phyloP scores from a whole-genome alignment of 192 early-diverging fungal species.

The Paraglomus occultum region DNA sequence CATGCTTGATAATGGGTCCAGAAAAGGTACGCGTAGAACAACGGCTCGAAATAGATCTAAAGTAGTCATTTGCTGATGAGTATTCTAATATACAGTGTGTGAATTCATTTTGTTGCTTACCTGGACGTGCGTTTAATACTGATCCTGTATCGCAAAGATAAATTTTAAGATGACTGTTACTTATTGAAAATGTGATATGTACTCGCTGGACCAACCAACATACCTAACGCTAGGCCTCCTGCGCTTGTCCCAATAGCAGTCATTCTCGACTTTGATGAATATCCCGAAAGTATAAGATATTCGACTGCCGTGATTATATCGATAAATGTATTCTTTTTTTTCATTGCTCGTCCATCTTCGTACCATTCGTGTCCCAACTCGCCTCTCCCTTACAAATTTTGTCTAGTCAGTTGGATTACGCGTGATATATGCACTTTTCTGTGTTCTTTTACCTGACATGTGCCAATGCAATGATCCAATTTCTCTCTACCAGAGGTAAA shows the following conservation, averaged over 20 bases:
- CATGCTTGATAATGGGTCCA: slow-evolving; percentile 88
- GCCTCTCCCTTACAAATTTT: slow-evolving; percentile 56
- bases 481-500: slow-evolving; percentile 73
- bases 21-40: slow-evolving; percentile 76
- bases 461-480: slow-evolving; percentile 79
- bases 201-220: neutral
- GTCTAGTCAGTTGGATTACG: neutral
- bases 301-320: slow-evolving; percentile 72
- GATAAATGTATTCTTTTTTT: slow-evolving; percentile 70
- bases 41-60: slow-evolving; percentile 76
- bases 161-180: neutral
- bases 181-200: neutral
- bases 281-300: slow-evolving; percentile 57
- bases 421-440: neutral
- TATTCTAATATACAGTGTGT: neutral
- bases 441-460: slow-evolving; percentile 58
- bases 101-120: slow-evolving; percentile 37
- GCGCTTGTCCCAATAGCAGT: slow-evolving; percentile 74
- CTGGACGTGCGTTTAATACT: slow-evolving; percentile 16
- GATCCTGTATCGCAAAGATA: slow-evolving; percentile 12
- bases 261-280: slow-evolving; percentile 51
- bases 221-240: slow-evolving; percentile 74
- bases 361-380: slow-evolving; percentile 82
- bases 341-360: slow-evolving; percentile 62
- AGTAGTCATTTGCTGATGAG: neutral